These are phyloP conservation scores for Ustilago vetiveriae DNA, from an alignment of 1,284 basidiomycete species.

Conservation along the genomic window DNA sequence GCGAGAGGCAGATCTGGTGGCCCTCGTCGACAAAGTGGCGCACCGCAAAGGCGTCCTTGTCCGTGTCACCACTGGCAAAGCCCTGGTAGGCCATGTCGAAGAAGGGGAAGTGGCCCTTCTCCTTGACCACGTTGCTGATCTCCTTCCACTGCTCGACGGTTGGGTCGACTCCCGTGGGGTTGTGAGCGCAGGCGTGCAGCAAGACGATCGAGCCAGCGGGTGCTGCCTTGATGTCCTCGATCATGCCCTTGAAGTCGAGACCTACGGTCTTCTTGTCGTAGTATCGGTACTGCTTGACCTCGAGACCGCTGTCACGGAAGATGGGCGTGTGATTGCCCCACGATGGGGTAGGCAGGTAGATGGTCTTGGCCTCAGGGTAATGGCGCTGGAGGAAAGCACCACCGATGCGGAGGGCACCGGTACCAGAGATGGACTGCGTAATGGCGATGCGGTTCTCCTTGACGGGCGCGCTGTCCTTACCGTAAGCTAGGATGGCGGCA, in stretches of 20 bases:
- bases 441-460: slow-evolving; percentile 78
- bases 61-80: slow-evolving; percentile 64
- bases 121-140: slow-evolving; percentile 68
- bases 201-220: slow-evolving; percentile 71
- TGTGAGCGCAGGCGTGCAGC: slow-evolving; percentile 72
- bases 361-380: slow-evolving; percentile 85
- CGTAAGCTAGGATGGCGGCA: slow-evolving; percentile 91
- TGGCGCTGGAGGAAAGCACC: slow-evolving; percentile 87
- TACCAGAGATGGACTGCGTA: slow-evolving; percentile 97
- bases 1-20: slow-evolving; percentile 61
- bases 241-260: slow-evolving; percentile 66
- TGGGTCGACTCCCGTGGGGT: slow-evolving; percentile 69
- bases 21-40: slow-evolving; percentile 68
- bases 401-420: slow-evolving; percentile 95
- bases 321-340: slow-evolving; percentile 94
- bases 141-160: slow-evolving; percentile 66
- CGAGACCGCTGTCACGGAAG: slow-evolving; percentile 84
- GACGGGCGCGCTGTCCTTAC: slow-evolving; percentile 76
- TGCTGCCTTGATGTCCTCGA: slow-evolving; percentile 67
- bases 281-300: slow-evolving; percentile 85
- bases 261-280: slow-evolving; percentile 68
- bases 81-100: slow-evolving; percentile 88
- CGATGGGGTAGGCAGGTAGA: slow-evolving; percentile 92
- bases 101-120: slow-evolving; percentile 89
- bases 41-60: slow-evolving; percentile 65